Evolutionary conservation across 2,329 filamentous ascomycete species (phyloP), one percentile per base, ranked within the genome.

Genomic region (Penicillium corylophilum): DNA sequence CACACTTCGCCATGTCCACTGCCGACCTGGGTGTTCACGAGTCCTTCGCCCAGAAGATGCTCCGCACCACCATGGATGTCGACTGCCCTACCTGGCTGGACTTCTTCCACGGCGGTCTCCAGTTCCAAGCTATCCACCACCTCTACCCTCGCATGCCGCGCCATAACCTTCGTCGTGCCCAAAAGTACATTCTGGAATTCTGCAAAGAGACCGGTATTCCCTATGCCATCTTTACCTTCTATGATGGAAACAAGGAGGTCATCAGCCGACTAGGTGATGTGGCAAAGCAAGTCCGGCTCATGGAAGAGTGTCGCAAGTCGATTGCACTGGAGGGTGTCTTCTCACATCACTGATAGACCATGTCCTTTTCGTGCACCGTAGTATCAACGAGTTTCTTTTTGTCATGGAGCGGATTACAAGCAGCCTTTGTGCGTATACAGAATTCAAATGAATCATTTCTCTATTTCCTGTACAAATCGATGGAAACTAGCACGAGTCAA

Each of bases 1-100:
- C 89, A 2, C 91, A 96, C 72, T 96, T 95, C 71, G 89, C 89
- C 59, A 96, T 95, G 91, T 93, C 89, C 62, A 96, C 91, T 0
- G 82, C 89, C 10, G 90, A 96, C 63, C 79, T 96, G 12, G 92
- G 92, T 0, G 84, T 88, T 1, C 79, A 86, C 46, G 91, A 96
- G 69, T 94, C 89, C 0, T 96, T 96, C 70, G 85, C 91, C 0
- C 90, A 95, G 72, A 89, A 87, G 70, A 94, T 95, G 87, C 79
- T 96, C 41, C 86, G 92, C 60, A 96, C 91, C 1, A 95, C 91
- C 12, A 95, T 96, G 90, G 90, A 95, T 58, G 85, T 95, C 20
- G 90, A 94, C 67, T 95, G 90, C 66, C 89, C 90, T 0, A 78
- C 81, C 12, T 95, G 91, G 90, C 78, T 95, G 12, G 90, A 95